These are phyloP conservation scores for Komagataella pastoris DNA, from an alignment of 805 yeast species.

Conservation along the genomic window DNA sequence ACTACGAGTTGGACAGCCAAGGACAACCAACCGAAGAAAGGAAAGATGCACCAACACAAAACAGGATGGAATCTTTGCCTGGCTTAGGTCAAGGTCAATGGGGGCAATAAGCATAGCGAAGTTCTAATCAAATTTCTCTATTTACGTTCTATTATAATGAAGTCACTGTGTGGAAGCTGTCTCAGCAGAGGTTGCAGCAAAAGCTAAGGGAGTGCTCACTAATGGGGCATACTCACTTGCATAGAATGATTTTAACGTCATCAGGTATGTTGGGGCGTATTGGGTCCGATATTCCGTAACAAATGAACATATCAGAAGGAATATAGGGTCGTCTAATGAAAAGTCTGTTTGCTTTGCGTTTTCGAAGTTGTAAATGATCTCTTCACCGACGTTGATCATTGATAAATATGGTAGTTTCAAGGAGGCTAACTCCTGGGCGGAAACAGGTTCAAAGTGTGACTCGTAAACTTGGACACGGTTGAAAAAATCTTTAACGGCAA, in stretches of 20 bases:
- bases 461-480: conserved; percentile 40
- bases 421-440: conserved; percentile 17
- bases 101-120: background rate
- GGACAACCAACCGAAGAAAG: background rate
- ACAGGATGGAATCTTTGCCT: background rate
- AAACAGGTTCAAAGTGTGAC: conserved; percentile 22
- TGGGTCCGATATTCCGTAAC: conserved; percentile 17
- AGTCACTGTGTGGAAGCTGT: background rate
- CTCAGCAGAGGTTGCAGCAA: background rate
- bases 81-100: background rate
- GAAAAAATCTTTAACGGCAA: conserved; percentile 47
- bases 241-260: conserved; percentile 17
- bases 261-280: conserved; percentile 18
- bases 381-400: conserved; percentile 20
- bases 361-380: conserved; percentile 19
- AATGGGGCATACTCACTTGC: background rate
- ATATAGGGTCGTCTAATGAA: conserved; percentile 8
- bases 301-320: conserved; percentile 18
- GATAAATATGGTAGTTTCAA: conserved; percentile 16
- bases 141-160: background rate
- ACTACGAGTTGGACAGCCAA: conserved; percentile 16
- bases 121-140: no score
- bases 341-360: conserved; percentile 7
- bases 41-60: background rate
- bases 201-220: background rate